Evolutionary conservation across 306 rosid genomes (phyloP).

Genomic region (Corylus avellana): DNA sequence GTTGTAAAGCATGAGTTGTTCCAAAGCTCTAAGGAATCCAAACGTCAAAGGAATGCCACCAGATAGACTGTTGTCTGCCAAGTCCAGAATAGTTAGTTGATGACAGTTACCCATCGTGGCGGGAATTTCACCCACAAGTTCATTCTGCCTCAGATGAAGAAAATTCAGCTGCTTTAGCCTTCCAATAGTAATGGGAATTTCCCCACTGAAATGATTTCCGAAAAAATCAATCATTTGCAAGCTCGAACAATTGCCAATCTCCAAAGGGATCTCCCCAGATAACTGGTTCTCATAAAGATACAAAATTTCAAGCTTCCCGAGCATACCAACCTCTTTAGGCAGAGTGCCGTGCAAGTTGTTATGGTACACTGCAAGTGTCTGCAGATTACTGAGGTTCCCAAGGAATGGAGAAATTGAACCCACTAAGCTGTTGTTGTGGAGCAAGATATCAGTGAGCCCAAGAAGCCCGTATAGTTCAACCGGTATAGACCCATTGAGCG

Average conservation of each 20-base stretch:
- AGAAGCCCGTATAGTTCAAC: constrained; percentile 50
- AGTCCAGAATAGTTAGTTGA: constrained; percentile 62
- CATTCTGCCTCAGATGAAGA: constrained; percentile 87
- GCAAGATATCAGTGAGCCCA: constrained; percentile 69
- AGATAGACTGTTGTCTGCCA: constrained; percentile 80
- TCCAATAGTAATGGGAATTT: constrained; percentile 79
- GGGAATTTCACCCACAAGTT: constrained; percentile 81
- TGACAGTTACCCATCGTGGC: constrained; percentile 76
- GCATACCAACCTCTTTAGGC: constrained; percentile 85
- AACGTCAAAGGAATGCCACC: constrained; percentile 72
- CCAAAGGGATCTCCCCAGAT: constrained; percentile 71
- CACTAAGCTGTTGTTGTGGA: constrained; percentile 80
- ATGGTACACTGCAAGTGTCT: constrained; percentile 67
- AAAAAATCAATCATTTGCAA: constrained; percentile 84
- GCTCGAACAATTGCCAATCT: constrained; percentile 82
- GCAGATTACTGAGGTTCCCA: constrained; percentile 64
- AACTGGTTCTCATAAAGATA: constrained; percentile 87
- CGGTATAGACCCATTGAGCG: constrained; percentile 78
- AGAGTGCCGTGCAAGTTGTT: constrained; percentile 72
- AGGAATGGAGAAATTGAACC: constrained; percentile 75
- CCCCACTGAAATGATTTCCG: constrained; percentile 71
- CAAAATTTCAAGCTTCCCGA: constrained; percentile 63
- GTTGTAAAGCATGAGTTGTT: constrained; percentile 89
- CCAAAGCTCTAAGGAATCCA: constrained; percentile 55
- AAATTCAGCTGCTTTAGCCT: constrained; percentile 68